phyloP scores from a whole-genome alignment of 768 basidiomycete genomes.

The Termitomyces sp. region DNA sequence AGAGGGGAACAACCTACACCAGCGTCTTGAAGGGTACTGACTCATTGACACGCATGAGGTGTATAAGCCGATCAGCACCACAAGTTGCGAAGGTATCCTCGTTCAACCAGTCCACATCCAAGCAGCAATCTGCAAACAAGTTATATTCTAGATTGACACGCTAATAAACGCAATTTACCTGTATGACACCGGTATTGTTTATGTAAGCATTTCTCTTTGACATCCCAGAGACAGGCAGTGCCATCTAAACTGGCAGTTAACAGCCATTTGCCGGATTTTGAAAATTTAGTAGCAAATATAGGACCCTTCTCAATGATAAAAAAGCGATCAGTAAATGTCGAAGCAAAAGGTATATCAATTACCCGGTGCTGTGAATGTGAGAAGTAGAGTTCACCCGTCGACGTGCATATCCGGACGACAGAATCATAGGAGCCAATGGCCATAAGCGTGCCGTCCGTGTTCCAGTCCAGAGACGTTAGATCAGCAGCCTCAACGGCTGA shows the following conservation, averaged over 20 bases:
- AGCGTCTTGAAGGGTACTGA: conserved; percentile 57
- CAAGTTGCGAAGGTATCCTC: conserved; percentile 69
- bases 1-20: conserved; percentile 37
- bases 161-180: conserved; percentile 37
- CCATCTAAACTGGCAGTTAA: conserved; percentile 76
- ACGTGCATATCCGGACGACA: conserved; percentile 63
- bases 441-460: conserved; percentile 63
- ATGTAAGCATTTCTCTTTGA: conserved; percentile 54
- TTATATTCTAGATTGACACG: background rate
- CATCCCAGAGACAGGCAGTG: conserved; percentile 77
- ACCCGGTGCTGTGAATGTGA: conserved; percentile 65
- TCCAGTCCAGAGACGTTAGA: conserved; percentile 79
- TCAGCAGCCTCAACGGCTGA: conserved; percentile 49
- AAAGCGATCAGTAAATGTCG: conserved; percentile 17
- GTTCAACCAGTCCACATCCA: conserved; percentile 80
- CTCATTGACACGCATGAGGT: conserved; percentile 54
- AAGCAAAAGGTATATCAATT: conserved; percentile 18
- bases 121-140: conserved; percentile 55
- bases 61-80: conserved; percentile 64
- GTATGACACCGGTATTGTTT: conserved; percentile 64
- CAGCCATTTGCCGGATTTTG: conserved; percentile 67
- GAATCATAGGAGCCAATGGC: conserved; percentile 80
- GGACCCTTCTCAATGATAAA: conserved; percentile 59
- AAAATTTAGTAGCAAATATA: conserved; percentile 78
- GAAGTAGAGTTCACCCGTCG: conserved; percentile 59